Evolutionary conservation across 139 green algal genomes (phyloP).

Genomic region (Coelastrella sp.): DNA sequence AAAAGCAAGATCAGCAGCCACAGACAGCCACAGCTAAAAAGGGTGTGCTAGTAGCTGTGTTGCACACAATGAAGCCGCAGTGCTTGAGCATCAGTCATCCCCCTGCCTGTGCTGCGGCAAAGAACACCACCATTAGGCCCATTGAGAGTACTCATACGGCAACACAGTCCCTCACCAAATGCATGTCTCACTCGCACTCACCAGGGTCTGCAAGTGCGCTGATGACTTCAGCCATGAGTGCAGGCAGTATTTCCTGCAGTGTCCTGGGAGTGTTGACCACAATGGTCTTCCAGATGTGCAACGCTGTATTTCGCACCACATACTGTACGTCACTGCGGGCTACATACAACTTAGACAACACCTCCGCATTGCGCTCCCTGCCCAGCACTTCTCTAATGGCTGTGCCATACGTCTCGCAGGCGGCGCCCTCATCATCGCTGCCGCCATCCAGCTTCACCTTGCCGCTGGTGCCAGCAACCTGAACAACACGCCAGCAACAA

Average conservation of each 20-base stretch:
- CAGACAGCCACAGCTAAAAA: not conserved
- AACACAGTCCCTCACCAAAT: not conserved
- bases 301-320: slow-evolving; percentile 83
- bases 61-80: too few species aligned
- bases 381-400: slow-evolving; percentile 88
- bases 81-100: too few species aligned
- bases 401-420: slow-evolving; percentile 84
- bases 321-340: slow-evolving; percentile 83
- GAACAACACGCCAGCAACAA: not conserved
- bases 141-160: not conserved
- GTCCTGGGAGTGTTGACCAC: slow-evolving; percentile 95
- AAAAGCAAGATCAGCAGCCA: not conserved
- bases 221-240: slow-evolving; percentile 87
- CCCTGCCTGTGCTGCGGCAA: too few species aligned
- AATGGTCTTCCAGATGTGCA: slow-evolving; percentile 82
- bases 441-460: slow-evolving; percentile 89
- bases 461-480: slow-evolving; percentile 90
- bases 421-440: slow-evolving; percentile 92
- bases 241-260: slow-evolving; percentile 88
- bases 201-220: slow-evolving; percentile 73
- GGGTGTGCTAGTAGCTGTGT: too few species aligned
- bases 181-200: not conserved
- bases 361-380: slow-evolving; percentile 71
- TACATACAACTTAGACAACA: slow-evolving; percentile 92
- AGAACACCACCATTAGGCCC: too few species aligned